Base-by-base conservation (phyloP, 805 yeast species). In the Pichia nakasei region DNA sequence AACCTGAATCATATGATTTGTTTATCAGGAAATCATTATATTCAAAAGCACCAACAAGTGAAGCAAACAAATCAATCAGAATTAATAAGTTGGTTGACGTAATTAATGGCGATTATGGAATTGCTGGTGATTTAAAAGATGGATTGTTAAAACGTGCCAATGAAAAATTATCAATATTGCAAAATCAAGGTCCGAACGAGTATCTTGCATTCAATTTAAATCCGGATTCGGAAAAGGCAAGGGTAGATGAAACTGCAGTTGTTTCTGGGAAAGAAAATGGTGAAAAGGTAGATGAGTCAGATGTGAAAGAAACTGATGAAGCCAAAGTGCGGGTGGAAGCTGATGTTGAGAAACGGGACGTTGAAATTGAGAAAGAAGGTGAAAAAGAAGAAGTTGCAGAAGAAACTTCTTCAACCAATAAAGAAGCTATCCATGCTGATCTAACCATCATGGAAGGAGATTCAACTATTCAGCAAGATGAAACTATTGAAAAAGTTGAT, bases 1-100 rank as follows among this genome's bases (percentile, higher is more conserved):
- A 86, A 57, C 73, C 82, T 5, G 80, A 73, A 6, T 77, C 95
- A 0, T 77, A 73, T 50, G 98, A 93, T 65, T 82, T 80, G 50
- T 87, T 84, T 54, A 73, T 86, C 3, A 71, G 94, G 40, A 72
- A 70, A 48, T 65, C 80, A 1, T 66, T 76, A 17, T 78, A 69
- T 48, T 53, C 53, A 9, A 47, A 50, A n/a, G 68, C 63, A 26
- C 45, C 54, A 2, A 18, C 43, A 19, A 35, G 38, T 19, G 42
- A 46, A 24, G 52, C 50, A 27, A 40, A 49, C 20, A 36, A 42
- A 22, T 43, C 48, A 9, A 35, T 44, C 8, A 53, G 55, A 36
- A 8, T 54, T 31, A 45, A 48, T 4, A 51, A 59, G 11, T 60
- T 77, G 39, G 55, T 56, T 35, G 63, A 59, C 11, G 66, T 69